phyloP scores from a whole-genome alignment of 371 early-diverging fungal species.

The Homolaphlyctis polyrhiza region DNA sequence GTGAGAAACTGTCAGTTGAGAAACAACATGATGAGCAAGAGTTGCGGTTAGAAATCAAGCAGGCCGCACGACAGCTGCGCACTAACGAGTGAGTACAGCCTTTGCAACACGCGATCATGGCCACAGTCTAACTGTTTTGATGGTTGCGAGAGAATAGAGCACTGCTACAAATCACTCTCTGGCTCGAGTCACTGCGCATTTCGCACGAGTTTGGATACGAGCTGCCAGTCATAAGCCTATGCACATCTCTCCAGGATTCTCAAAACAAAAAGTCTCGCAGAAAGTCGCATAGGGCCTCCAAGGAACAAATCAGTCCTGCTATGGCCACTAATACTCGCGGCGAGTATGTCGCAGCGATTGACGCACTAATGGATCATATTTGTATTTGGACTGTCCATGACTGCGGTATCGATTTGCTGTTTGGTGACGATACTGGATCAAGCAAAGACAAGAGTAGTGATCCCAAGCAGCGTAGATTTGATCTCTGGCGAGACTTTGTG shows the following conservation, averaged over 20 bases:
- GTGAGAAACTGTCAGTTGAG: background rate
- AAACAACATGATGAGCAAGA: background rate
- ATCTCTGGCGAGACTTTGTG: slow-evolving; percentile 2
- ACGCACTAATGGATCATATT: background rate
- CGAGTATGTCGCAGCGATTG: background rate
- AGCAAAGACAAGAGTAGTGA: background rate
- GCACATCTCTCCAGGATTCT: background rate
- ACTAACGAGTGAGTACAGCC: too few relatives aligned
- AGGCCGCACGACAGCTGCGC: background rate
- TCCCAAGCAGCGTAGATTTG: background rate
- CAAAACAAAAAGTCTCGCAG: background rate
- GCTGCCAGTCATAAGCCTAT: background rate
- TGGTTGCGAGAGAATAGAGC: background rate
- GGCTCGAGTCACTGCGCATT: slow-evolving; percentile 1
- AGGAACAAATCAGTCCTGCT: background rate
- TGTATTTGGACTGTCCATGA: slow-evolving; percentile 1
- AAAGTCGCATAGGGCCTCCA: background rate
- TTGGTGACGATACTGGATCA: background rate
- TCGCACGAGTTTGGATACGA: background rate
- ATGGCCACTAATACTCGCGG: background rate
- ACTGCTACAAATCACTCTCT: background rate
- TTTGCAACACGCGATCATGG: background rate
- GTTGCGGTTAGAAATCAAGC: background rate
- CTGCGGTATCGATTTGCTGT: background rate
- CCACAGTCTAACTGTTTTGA: background rate